Evolutionary conservation across 192 early-diverging fungal genomes (phyloP), one percentile per base, ranked within the genome.

Genomic region (Paraglomus occultum): DNA sequence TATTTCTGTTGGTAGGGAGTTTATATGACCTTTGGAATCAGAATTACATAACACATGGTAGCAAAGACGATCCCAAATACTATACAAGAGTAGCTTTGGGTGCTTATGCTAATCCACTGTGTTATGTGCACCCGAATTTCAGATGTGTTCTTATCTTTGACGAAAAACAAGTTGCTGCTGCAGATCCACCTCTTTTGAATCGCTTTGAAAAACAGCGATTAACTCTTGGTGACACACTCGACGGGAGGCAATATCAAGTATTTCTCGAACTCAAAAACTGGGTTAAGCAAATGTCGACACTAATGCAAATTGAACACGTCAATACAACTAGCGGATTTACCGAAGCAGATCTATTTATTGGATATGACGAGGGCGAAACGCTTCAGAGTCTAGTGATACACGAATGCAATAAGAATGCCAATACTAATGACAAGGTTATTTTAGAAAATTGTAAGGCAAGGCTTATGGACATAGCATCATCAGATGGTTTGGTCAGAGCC

Each of bases 21-120:
- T 48, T 71, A 14, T 71, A 71, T 50, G 70, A 71, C 42, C 46
- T 71, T 38, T 71, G 70, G 70, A 71, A 71, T 39, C 70, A 71
- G 39, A 71, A 71, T 63, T 71, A 71, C 42, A 71, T 63, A 15
- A 12, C 39, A 31, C 53, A 20, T 38, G 58, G 55, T 44, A 59
- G 46, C 46, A 42, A 59, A 70, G 64, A 70, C 8, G 45, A 70
- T 70, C 53, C 48, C 17, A 70, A 70, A 40, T 53, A 70, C 39
- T 70, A 58, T 46, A 70, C 68, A 9, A 14, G 53, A 51, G 64
- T 70, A 45, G 61, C 58, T 8, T 22, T 61, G 6, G 70, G 70
- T 1, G 70, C 58, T 39, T 71, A 52, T 39, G 23, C 70, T 8
- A 71, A 71, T 44, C 70, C 70, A 38, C 60, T 71, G 70, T 48